These are phyloP conservation scores for Quillaja saponaria DNA, from an alignment of 306 rosid genomes.

Conservation along the genomic window DNA sequence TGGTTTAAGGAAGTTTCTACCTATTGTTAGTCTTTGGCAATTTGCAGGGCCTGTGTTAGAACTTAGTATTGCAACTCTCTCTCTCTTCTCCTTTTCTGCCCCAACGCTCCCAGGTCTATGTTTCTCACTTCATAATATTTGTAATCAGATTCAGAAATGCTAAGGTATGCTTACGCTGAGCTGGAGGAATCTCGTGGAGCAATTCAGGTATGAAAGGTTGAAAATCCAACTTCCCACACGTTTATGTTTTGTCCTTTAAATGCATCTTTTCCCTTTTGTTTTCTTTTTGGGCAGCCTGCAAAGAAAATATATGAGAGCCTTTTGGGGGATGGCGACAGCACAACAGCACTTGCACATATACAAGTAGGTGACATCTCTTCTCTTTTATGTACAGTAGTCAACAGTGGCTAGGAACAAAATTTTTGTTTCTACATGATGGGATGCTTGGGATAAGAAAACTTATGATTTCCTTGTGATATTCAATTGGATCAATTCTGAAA, in stretches of 20 bases:
- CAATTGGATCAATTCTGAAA: constrained; percentile 16
- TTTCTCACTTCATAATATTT: too few relatives aligned
- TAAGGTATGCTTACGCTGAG: constrained; percentile 93
- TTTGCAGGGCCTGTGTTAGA: background rate
- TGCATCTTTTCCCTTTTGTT: constrained; percentile 10
- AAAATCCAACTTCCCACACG: constrained; percentile 15
- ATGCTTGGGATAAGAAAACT: constrained; percentile 17
- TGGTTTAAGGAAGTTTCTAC: background rate
- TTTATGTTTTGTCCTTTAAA: constrained; percentile 12
- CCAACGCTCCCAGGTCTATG: too few relatives aligned
- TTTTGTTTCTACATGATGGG: too few relatives aligned
- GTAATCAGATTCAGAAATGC: constrained; percentile 72
- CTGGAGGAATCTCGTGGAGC: constrained; percentile 98
- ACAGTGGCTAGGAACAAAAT: too few relatives aligned
- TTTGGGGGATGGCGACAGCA: constrained; percentile 64
- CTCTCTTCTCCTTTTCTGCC: too few relatives aligned
- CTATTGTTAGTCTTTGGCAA: constrained; percentile 13
- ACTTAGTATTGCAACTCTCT: constrained; percentile 6
- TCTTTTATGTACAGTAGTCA: constrained; percentile 20
- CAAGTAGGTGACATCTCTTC: constrained; percentile 57
- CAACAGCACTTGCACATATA: constrained; percentile 85
- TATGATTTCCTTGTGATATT: constrained; percentile 2
- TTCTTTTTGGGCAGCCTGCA: constrained; percentile 62
- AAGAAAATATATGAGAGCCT: constrained; percentile 87
- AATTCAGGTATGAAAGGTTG: constrained; percentile 62